Percentiles rank a stretch among this genome's conserved stretches.
phyloP scores from a whole-genome alignment of 257 asterid genomes.

The Datura wrightii region DNA sequence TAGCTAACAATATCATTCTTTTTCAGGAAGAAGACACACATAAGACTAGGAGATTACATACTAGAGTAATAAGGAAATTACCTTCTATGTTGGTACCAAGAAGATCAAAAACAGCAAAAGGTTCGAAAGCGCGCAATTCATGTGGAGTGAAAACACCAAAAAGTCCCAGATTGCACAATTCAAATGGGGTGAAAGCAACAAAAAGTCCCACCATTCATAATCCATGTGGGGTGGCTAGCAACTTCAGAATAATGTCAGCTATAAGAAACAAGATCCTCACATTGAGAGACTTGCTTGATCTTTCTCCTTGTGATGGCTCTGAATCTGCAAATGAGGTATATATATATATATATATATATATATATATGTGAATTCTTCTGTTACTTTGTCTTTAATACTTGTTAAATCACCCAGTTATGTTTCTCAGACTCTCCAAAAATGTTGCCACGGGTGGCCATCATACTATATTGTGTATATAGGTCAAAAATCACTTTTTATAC shows the following conservation, averaged over 20 bases:
- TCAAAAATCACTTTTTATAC: too few species aligned
- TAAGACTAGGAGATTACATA: slow-evolving; percentile 37
- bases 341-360: slow-evolving; percentile 26
- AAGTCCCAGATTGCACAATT: background rate
- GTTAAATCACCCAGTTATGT: background rate
- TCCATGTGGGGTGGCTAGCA: slow-evolving; percentile 52
- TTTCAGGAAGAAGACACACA: slow-evolving; percentile 54
- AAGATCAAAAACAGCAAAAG: slow-evolving; percentile 34
- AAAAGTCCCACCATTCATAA: slow-evolving; percentile 25
- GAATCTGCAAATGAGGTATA: slow-evolving; percentile 69
- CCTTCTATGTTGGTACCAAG: slow-evolving; percentile 38
- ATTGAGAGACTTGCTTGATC: slow-evolving; percentile 80
- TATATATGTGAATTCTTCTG: background rate
- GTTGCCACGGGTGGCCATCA: background rate
- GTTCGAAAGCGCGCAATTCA: slow-evolving; percentile 35
- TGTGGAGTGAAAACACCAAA: background rate
- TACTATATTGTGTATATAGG: too few species aligned
- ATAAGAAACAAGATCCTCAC: slow-evolving; percentile 63
- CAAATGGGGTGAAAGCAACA: background rate
- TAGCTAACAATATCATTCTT: background rate
- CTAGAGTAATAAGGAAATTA: slow-evolving; percentile 21
- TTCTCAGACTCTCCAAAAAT: background rate
- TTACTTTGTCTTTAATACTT: background rate
- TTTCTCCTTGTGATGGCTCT: slow-evolving; percentile 71
- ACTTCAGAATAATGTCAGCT: slow-evolving; percentile 55